Conservation (phyloP, 495 filamentous ascomycete species). For the Umbilicaria muhlenbergii region DNA sequence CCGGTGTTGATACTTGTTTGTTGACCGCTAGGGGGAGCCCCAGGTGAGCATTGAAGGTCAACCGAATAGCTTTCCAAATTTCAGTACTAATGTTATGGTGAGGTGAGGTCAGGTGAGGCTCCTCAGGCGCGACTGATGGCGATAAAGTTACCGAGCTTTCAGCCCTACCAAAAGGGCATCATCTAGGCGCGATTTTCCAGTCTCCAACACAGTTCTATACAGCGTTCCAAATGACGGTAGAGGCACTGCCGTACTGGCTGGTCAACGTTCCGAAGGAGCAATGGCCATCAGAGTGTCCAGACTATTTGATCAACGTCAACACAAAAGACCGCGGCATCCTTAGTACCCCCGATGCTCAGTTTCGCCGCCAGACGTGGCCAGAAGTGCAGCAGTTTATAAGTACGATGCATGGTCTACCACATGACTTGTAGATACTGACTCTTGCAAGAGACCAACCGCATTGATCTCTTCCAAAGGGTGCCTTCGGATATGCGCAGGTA, state of each 20-base stretch:
- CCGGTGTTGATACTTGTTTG: too few relatives aligned
- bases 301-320: constrained; percentile 41
- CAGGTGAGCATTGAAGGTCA: too few relatives aligned
- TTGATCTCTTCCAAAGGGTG: constrained; percentile 57
- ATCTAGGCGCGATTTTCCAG: too few relatives aligned
- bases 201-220: too few relatives aligned
- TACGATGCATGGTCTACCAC: constrained; percentile 11
- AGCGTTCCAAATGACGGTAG: not conserved
- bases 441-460: constrained; percentile 38
- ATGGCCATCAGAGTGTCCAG: constrained; percentile 50
- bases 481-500: constrained; percentile 64
- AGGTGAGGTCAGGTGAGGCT: too few relatives aligned
- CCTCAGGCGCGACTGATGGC: too few relatives aligned
- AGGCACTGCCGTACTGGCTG: constrained; percentile 55
- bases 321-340: constrained; percentile 45
- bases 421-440: not conserved
- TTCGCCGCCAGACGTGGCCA: constrained; percentile 42
- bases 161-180: too few relatives aligned
- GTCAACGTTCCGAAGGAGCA: constrained; percentile 51
- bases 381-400: constrained; percentile 44
- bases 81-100: too few relatives aligned
- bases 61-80: too few relatives aligned
- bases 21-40: too few relatives aligned
- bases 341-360: constrained; percentile 44
- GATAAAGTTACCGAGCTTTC: too few relatives aligned